These are phyloP conservation scores for Lotus japonicus DNA, from an alignment of 306 rosid genomes.

Conservation along the genomic window DNA sequence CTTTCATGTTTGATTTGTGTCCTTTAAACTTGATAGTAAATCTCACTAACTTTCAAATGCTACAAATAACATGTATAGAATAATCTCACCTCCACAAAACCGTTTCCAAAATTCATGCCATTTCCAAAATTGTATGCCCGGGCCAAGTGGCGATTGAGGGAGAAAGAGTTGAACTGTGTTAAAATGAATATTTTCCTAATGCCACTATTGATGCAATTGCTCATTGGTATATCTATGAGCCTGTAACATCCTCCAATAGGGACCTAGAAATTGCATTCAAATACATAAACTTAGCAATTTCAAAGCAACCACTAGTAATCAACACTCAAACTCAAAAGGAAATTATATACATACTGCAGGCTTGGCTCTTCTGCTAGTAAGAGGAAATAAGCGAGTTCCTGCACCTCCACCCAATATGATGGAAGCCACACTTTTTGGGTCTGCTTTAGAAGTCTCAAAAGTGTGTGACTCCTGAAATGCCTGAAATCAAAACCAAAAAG, in stretches of 20 bases:
- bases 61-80: not conserved
- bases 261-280: conserved; percentile 42
- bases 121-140: conserved; percentile 68
- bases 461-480: conserved; percentile 32
- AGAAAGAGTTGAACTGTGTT: conserved; percentile 80
- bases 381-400: conserved; percentile 92
- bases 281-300: not conserved
- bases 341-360: conserved; percentile 55
- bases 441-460: conserved; percentile 47
- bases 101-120: conserved; percentile 74
- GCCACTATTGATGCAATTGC: conserved; percentile 92
- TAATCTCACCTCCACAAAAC: conserved; percentile 76
- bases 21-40: not conserved
- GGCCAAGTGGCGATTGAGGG: conserved; percentile 88
- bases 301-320: not conserved
- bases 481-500: conserved; percentile 27
- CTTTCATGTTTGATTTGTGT: not conserved
- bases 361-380: conserved; percentile 80
- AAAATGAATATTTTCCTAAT: conserved; percentile 75
- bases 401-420: conserved; percentile 93
- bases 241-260: conserved; percentile 94
- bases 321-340: not conserved
- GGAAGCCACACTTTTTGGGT: conserved; percentile 79
- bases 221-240: conserved; percentile 90
- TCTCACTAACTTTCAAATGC: not conserved